phyloP scores from a whole-genome alignment of 805 yeast species.

The Hanseniaspora clermontiae region DNA sequence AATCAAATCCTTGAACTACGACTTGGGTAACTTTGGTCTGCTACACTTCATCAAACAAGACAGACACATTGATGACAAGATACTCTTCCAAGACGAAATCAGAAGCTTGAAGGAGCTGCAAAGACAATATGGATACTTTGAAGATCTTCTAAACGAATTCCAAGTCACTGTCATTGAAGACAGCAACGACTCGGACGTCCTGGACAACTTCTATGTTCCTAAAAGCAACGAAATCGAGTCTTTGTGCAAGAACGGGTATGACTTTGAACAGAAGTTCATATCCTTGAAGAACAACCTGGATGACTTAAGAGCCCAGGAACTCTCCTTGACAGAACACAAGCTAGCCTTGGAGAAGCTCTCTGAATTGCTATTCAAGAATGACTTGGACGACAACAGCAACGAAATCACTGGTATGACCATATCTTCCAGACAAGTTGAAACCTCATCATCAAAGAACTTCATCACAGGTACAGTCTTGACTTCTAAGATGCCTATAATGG shows the following conservation, averaged over 20 bases:
- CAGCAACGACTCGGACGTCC: constrained; percentile 16
- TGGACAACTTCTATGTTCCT: constrained; percentile 27
- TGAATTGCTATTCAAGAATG: constrained; percentile 32
- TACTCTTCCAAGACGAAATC: constrained; percentile 78
- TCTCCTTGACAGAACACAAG: constrained; percentile 51
- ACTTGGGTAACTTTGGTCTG: constrained; percentile 73
- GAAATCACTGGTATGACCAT: constrained; percentile 8
- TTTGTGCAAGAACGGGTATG: constrained; percentile 45
- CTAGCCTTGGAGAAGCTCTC: constrained; percentile 40
- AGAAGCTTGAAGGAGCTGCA: constrained; percentile 75
- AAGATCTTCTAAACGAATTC: constrained; percentile 39
- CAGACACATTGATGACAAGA: constrained; percentile 40
- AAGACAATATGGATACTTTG: constrained; percentile 59
- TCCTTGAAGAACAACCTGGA: constrained; percentile 62
- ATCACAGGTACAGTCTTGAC: constrained; percentile 57
- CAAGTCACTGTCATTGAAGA: constrained; percentile 32
- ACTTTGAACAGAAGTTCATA: constrained; percentile 59
- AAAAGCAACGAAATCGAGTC: constrained; percentile 60
- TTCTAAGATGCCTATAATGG: constrained; percentile 45
- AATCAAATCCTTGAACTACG: constrained; percentile 72
- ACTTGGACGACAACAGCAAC: constrained; percentile 9
- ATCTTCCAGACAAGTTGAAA: constrained; percentile 20
- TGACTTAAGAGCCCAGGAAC: constrained; percentile 41
- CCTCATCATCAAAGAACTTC: constrained; percentile 31
- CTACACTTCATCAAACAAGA: constrained; percentile 46